These are phyloP conservation scores for Cinnamomum micranthum DNA, from an alignment of 164 flowering plant genomes.

Conservation along the genomic window DNA sequence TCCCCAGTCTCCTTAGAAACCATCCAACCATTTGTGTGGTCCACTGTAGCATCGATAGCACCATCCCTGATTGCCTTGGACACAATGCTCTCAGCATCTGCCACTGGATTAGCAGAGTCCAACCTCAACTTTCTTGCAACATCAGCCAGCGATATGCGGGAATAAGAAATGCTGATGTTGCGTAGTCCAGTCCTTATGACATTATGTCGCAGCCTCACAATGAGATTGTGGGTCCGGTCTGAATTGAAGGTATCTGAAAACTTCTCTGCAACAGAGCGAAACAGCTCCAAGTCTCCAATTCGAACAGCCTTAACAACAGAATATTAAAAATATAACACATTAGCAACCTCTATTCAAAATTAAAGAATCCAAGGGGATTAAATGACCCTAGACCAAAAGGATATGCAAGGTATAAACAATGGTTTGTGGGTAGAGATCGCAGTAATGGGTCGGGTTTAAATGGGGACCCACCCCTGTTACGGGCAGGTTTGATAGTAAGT, in stretches of 20 bases:
- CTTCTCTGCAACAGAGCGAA: slow-evolving; percentile 67
- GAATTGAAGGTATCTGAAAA: slow-evolving; percentile 56
- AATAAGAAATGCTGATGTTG: slow-evolving; percentile 90
- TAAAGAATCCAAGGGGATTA: background rate
- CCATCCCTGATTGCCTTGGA: slow-evolving; percentile 94
- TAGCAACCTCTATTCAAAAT: background rate
- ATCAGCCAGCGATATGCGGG: slow-evolving; percentile 79
- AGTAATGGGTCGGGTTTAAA: too few relatives aligned
- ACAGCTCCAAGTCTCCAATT: slow-evolving; percentile 90
- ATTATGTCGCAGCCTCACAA: slow-evolving; percentile 85
- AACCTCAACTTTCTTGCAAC: slow-evolving; percentile 77
- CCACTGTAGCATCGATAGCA: slow-evolving; percentile 87
- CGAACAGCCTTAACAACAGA: slow-evolving; percentile 71
- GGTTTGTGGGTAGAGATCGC: too few relatives aligned
- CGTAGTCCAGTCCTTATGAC: slow-evolving; percentile 92
- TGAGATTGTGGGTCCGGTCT: slow-evolving; percentile 79
- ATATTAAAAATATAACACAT: background rate
- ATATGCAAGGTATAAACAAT: background rate
- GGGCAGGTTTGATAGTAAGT: too few relatives aligned
- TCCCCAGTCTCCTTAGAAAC: slow-evolving; percentile 87
- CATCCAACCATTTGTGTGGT: slow-evolving; percentile 83
- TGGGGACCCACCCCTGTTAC: too few relatives aligned
- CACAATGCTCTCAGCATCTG: slow-evolving; percentile 95
- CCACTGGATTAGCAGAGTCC: slow-evolving; percentile 75
- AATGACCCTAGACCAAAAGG: background rate